phyloP scores from a whole-genome alignment of 495 filamentous ascomycete genomes.

The Thermochaetoides thermophila region DNA sequence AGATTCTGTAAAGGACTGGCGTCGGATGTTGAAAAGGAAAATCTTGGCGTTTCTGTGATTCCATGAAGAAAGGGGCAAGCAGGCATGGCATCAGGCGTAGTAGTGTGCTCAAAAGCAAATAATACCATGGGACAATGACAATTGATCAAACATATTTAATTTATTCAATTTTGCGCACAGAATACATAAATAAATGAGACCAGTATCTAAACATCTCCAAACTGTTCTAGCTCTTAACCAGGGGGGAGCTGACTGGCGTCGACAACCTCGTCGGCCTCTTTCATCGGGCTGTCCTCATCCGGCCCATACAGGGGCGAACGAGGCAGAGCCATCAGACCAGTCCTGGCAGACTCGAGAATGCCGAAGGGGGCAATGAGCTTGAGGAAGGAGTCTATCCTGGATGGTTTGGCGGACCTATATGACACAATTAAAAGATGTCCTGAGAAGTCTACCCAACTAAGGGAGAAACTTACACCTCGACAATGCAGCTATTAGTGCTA shows the following conservation, averaged over 20 bases:
- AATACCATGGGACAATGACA: background rate
- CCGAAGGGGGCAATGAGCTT: conserved; percentile 93
- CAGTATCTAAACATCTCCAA: background rate
- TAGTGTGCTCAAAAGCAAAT: conserved; percentile 5
- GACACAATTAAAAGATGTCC: conserved; percentile 6
- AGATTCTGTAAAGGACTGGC: conserved; percentile 30
- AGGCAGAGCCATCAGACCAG: conserved; percentile 90
- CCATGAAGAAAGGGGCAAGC: conserved; percentile 3
- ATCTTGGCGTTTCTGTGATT: conserved; percentile 3
- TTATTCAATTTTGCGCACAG: background rate
- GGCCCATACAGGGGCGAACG: conserved; percentile 72
- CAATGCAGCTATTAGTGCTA: conserved; percentile 94
- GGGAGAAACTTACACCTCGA: conserved; percentile 70
- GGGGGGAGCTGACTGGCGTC: conserved; percentile 87
- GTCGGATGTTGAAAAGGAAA: background rate
- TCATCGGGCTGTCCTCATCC: conserved; percentile 57
- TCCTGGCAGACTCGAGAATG: conserved; percentile 86
- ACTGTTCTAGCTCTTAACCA: conserved; percentile 41
- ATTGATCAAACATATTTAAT: background rate
- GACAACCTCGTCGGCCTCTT: conserved; percentile 81
- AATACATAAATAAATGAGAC: background rate
- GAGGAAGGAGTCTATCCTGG: conserved; percentile 90
- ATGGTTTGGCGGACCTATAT: conserved; percentile 73
- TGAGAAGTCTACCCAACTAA: background rate
- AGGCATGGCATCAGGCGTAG: conserved; percentile 9